A percentile compares a stretch with the other conserved stretches of the same genome.
phyloP scores from a whole-genome alignment of 2,329 filamentous ascomycete genomes.

The Clarireedia monteithiana region DNA sequence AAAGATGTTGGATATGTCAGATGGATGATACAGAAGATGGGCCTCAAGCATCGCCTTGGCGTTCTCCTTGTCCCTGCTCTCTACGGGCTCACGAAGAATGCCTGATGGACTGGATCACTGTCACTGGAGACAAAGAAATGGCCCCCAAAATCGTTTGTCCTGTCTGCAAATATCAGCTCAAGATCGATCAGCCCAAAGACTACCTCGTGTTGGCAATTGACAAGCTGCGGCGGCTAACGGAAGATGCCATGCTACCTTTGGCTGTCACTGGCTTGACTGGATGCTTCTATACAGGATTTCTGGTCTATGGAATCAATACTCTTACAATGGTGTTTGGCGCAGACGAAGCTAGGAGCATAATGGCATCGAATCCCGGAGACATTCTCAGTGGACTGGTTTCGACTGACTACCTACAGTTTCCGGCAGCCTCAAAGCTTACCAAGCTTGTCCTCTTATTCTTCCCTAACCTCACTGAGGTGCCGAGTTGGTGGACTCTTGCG shows the following conservation, averaged over 20 bases:
- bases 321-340: conserved; percentile 59
- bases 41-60: conserved; percentile 53
- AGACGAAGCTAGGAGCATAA: conserved; percentile 41
- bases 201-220: conserved; percentile 46
- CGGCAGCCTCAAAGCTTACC: not conserved
- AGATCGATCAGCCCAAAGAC: conserved; percentile 67
- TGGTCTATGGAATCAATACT: conserved; percentile 52
- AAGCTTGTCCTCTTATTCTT: conserved; percentile 23
- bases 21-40: conserved; percentile 44
- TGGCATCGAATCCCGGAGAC: conserved; percentile 6
- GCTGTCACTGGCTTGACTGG: conserved; percentile 28
- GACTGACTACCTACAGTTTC: not conserved
- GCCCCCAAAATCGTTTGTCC: conserved; percentile 70
- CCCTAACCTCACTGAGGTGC: conserved; percentile 10
- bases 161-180: conserved; percentile 79
- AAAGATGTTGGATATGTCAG: conserved; percentile 57
- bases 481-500: conserved; percentile 29
- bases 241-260: conserved; percentile 23
- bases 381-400: not conserved
- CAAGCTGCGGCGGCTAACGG: conserved; percentile 14
- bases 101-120: conserved; percentile 83
- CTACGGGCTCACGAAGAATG: conserved; percentile 86
- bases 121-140: conserved; percentile 56
- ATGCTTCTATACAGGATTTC: conserved; percentile 42
- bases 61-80: conserved; percentile 83